These are phyloP conservation scores for Xylaria scruposa DNA, from an alignment of 495 filamentous ascomycete species.

Conservation along the genomic window DNA sequence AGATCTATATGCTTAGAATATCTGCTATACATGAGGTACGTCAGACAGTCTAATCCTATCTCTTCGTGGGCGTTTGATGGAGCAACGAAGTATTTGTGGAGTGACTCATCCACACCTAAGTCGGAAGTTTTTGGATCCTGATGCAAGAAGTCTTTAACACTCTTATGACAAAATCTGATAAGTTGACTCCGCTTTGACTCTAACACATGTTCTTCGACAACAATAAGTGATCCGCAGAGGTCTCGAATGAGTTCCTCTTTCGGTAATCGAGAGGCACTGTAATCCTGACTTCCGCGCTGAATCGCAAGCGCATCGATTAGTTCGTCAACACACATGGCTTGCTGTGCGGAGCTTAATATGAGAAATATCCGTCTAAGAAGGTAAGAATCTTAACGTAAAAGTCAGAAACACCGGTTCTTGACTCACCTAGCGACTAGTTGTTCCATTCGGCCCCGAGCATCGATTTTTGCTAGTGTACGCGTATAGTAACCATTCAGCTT, in stretches of 20 bases:
- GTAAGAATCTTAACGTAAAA: not conserved
- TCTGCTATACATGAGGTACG: constrained; percentile 37
- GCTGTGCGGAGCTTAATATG: constrained; percentile 32
- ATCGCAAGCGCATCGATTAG: constrained; percentile 29
- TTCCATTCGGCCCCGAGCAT: constrained; percentile 26
- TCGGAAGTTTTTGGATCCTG: constrained; percentile 34
- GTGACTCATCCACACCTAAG: constrained; percentile 23
- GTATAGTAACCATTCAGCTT: constrained; percentile 38
- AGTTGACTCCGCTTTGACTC: constrained; percentile 32
- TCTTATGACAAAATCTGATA: constrained; percentile 39
- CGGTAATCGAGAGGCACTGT: constrained; percentile 17
- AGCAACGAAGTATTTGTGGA: constrained; percentile 37
- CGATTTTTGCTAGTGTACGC: constrained; percentile 35
- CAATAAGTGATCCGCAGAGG: constrained; percentile 31
- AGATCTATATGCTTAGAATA: constrained; percentile 34
- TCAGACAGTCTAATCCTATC: constrained; percentile 35
- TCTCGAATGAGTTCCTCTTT: constrained; percentile 36
- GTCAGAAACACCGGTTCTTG: not conserved
- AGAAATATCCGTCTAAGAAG: constrained; percentile 34
- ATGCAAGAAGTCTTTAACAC: constrained; percentile 38
- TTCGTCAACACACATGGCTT: constrained; percentile 36
- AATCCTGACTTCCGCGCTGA: constrained; percentile 29
- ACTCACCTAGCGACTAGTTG: constrained; percentile 34
- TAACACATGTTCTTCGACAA: constrained; percentile 29
- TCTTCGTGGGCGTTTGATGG: constrained; percentile 27